Conservation (phyloP, 2,329 filamentous ascomycete genomes). For the Diaporthe helianthi region DNA sequence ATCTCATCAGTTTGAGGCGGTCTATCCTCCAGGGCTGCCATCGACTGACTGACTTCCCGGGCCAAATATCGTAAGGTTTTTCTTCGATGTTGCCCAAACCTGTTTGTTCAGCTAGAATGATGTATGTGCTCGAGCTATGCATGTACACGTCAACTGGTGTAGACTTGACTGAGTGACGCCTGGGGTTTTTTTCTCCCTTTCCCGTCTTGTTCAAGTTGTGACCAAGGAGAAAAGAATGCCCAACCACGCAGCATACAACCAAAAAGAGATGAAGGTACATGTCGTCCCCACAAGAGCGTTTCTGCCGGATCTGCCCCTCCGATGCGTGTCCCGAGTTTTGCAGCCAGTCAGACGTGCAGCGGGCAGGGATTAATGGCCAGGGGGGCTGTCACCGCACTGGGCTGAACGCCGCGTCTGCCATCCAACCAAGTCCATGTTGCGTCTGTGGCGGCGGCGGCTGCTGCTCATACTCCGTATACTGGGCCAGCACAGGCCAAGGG, state of each 20-base stretch:
- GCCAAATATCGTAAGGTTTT: not conserved
- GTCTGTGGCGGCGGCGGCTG: slow-evolving; percentile 23
- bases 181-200: too few relatives aligned
- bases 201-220: too few relatives aligned
- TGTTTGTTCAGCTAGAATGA: too few relatives aligned
- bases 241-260: not conserved
- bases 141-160: too few relatives aligned
- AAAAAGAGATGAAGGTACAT: not conserved
- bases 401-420: slow-evolving; percentile 28
- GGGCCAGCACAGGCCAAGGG: slow-evolving; percentile 24
- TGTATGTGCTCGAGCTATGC: too few relatives aligned
- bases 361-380: slow-evolving; percentile 28
- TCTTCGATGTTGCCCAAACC: not conserved
- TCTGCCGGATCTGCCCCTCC: not conserved
- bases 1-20: slow-evolving; percentile 14
- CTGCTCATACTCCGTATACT: not conserved
- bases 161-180: too few relatives aligned
- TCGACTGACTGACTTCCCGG: not conserved
- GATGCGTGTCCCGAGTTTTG: not conserved
- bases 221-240: not conserved
- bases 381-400: slow-evolving; percentile 24
- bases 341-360: slow-evolving; percentile 14
- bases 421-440: slow-evolving; percentile 24
- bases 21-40: slow-evolving; percentile 3
- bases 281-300: not conserved